Base-by-base conservation (phyloP, 192 early-diverging fungal genomes). In the Coemansia sp. region DNA sequence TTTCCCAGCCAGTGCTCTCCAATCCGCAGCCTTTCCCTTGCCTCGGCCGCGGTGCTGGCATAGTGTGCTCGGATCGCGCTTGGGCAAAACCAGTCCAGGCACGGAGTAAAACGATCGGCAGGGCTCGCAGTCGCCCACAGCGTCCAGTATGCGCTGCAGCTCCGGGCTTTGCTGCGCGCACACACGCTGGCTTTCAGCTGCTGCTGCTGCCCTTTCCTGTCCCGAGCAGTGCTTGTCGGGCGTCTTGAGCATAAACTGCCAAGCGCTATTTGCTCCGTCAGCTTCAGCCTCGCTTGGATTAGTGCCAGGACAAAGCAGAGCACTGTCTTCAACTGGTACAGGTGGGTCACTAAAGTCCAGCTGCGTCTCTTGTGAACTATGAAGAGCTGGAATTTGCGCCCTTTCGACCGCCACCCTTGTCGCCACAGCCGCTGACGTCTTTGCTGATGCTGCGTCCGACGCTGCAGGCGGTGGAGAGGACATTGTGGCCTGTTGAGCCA, bases 71-170 rank as follows among this genome's bases (percentile, higher is more conserved):
- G 60, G 62, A 27, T 69, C 66, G 36, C 60, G 57, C 50, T 46
- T 57, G n/a, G 72, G 65, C 37, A 76, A 54, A n/a, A 52, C 66
- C 57, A 76, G 54, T 13, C 66, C 72, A 9, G 61, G 72, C 29
- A 58, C 58, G 7, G 56, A 58, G 53, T 76, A 76, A 39, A 76
- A 76, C 14, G 42, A 38, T 18, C 54, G 52, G 51, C 72, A 76
- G 26, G 51, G 42, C n/a, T 59, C 54, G 32, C 72, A 76, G 58
- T 62, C 62, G 25, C 58, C 58, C 0, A 68, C 47, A 14, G 65
- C 65, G 4, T 58, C 62, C 11, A 68, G 30, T 13, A 75, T 68
- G 22, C 65, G 56, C 46, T 59, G 51, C 21, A 56, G 54, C 34
- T 36, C 39, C 13, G 31, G 31, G 55, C 32, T 46, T 23, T 33